These are phyloP conservation scores for Hyphopichia homilentoma DNA, from an alignment of 805 yeast genomes.

Conservation along the genomic window DNA sequence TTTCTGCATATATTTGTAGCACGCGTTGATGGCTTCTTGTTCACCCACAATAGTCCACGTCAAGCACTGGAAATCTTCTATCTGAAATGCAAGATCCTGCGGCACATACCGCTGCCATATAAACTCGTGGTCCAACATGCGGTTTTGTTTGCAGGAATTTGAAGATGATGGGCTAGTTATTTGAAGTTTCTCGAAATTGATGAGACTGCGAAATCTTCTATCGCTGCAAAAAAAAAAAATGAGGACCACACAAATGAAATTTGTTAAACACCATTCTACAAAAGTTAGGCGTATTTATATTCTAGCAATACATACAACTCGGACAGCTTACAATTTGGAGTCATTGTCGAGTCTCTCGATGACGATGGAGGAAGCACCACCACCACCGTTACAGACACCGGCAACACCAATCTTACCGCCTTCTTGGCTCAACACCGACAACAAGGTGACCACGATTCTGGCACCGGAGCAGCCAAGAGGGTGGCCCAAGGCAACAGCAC, in stretches of 20 bases:
- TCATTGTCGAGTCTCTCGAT: constrained; percentile 58
- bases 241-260: too few relatives aligned
- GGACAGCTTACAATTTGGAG: constrained; percentile 29
- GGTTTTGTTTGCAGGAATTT: too few relatives aligned
- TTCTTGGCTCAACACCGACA: constrained; percentile 80
- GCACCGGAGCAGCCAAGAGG: constrained; percentile 98
- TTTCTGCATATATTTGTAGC: neutral
- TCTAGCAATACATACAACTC: too few relatives aligned
- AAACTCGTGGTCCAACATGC: neutral
- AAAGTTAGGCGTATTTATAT: too few relatives aligned
- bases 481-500: constrained; percentile 95
- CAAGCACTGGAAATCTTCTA: neutral
- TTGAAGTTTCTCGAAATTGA: too few relatives aligned
- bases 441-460: constrained; percentile 82
- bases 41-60: neutral
- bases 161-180: too few relatives aligned
- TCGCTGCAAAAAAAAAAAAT: too few relatives aligned
- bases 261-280: too few relatives aligned
- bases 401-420: constrained; percentile 81
- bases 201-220: too few relatives aligned
- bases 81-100: neutral
- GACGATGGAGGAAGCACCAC: constrained; percentile 94
- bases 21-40: neutral
- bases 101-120: neutral
- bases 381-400: constrained; percentile 99